Percentiles rank a stretch among this genome's conserved stretches.
Conservation (phyloP, 2,329 filamentous ascomycete genomes). For the Cercospora janseana region DNA sequence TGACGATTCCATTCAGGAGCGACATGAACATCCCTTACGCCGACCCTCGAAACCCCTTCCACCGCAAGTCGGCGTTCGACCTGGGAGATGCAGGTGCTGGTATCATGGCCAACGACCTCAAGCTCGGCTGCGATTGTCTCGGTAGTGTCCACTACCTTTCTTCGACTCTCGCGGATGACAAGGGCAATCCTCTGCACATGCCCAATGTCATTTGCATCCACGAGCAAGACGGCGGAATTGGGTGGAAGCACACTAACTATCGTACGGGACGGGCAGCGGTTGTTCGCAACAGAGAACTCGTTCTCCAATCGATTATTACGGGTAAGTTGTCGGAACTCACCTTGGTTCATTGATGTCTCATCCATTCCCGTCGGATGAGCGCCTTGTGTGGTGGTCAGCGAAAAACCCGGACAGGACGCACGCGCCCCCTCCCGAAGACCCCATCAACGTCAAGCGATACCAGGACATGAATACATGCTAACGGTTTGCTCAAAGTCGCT, state of each 20-base stretch:
- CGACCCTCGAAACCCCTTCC: constrained; percentile 65
- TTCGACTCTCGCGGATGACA: constrained; percentile 45
- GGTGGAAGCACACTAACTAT: constrained; percentile 70
- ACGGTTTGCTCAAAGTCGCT: too few species aligned
- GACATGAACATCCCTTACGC: constrained; percentile 66
- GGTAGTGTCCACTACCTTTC: constrained; percentile 68
- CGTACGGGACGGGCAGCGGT: constrained; percentile 61
- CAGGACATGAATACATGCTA: too few species aligned
- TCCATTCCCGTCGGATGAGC: too few species aligned
- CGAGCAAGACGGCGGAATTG: constrained; percentile 67
- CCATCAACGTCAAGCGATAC: too few species aligned
- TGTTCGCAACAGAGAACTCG: constrained; percentile 59
- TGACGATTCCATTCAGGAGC: too few species aligned
- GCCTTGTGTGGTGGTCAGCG: too few species aligned
- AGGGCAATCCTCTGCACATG: constrained; percentile 52
- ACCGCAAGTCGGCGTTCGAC: constrained; percentile 69
- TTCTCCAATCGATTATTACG: constrained; percentile 66
- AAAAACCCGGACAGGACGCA: too few species aligned
- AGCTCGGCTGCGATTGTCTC: constrained; percentile 68
- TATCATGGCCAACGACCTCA: constrained; percentile 66
- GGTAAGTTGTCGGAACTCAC: too few species aligned
- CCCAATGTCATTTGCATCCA: constrained; percentile 69
- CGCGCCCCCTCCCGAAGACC: too few species aligned
- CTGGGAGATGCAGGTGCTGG: constrained; percentile 66
- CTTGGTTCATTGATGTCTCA: too few species aligned